phyloP scores from a whole-genome alignment of 495 filamentous ascomycete genomes.

The Hyaloscypha variabilis region DNA sequence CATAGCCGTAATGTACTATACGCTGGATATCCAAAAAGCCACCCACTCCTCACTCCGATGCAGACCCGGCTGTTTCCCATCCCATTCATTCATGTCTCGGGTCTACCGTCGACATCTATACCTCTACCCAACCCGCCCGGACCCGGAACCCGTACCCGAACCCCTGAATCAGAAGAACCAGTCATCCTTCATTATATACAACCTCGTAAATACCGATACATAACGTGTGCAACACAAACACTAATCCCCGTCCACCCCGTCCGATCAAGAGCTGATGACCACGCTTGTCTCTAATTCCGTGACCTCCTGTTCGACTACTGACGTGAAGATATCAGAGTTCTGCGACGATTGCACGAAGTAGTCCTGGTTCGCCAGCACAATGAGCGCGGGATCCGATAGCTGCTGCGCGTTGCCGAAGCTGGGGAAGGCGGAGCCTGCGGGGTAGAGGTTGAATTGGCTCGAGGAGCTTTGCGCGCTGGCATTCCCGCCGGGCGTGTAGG shows the following conservation, averaged over 20 bases:
- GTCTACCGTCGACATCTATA: slow-evolving; percentile 27
- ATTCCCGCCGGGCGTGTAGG: slow-evolving; percentile 16
- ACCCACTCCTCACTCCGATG: background rate
- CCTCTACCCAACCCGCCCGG: slow-evolving; percentile 2
- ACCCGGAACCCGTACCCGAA: background rate
- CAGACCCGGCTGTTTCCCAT: background rate
- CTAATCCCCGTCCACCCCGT: background rate
- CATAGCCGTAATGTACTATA: slow-evolving; percentile 3
- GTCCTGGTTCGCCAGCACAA: slow-evolving; percentile 22
- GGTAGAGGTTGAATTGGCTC: slow-evolving; percentile 20
- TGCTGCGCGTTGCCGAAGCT: slow-evolving; percentile 12
- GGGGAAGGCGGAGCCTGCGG: slow-evolving; percentile 13
- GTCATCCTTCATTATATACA: background rate
- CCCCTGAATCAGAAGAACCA: background rate
- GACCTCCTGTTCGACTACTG: background rate
- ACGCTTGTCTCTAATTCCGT: too few relatives aligned
- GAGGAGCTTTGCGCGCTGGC: background rate
- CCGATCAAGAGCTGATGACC: too few relatives aligned
- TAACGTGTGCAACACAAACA: background rate
- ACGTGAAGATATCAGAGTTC: slow-evolving; percentile 2
- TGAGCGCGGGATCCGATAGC: slow-evolving; percentile 25
- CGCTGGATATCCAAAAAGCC: background rate
- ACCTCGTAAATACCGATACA: background rate
- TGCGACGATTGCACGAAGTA: slow-evolving; percentile 10
- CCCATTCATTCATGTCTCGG: slow-evolving; percentile 23